These are phyloP conservation scores for Arachnopeziza araneosa DNA, from an alignment of 2,329 filamentous ascomycete genomes.

Conservation along the genomic window DNA sequence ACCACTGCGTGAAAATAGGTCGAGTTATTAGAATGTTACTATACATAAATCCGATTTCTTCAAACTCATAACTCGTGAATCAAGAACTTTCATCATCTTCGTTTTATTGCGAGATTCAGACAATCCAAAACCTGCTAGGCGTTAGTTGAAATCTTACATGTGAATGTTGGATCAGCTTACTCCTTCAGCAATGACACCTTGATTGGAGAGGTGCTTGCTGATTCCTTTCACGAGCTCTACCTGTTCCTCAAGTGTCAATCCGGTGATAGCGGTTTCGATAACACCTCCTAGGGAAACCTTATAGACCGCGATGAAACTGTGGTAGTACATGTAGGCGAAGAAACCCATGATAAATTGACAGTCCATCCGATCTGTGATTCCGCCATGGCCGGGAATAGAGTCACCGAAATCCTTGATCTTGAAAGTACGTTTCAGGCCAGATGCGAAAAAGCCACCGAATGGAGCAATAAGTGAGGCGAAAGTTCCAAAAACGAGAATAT, in stretches of 20 bases:
- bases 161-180: conserved; percentile 18
- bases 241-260: conserved; percentile 83
- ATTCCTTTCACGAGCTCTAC: conserved; percentile 69
- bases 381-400: conserved; percentile 93
- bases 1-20: not conserved
- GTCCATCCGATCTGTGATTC: conserved; percentile 98
- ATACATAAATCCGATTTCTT: conserved; percentile 18
- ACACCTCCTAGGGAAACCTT: conserved; percentile 80
- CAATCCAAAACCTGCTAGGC: conserved; percentile 24
- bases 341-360: conserved; percentile 99
- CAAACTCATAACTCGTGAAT: conserved; percentile 24
- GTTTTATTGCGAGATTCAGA: conserved; percentile 21
- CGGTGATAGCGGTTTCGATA: conserved; percentile 86
- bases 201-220: conserved; percentile 58
- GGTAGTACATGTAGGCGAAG: conserved; percentile 97
- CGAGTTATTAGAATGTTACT: conserved; percentile 15
- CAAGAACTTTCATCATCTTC: conserved; percentile 21
- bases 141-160: conserved; percentile 5
- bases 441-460: conserved; percentile 97
- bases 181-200: conserved; percentile 40
- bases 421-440: conserved; percentile 94
- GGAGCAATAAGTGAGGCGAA: conserved; percentile 96
- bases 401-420: conserved; percentile 99
- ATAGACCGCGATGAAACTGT: conserved; percentile 90
- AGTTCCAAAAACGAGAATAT: conserved; percentile 82